Evolutionary conservation across 2,329 filamentous ascomycete species (phyloP), one percentile per base, ranked within the genome.

Genomic region (Neonectria neomacrospora): DNA sequence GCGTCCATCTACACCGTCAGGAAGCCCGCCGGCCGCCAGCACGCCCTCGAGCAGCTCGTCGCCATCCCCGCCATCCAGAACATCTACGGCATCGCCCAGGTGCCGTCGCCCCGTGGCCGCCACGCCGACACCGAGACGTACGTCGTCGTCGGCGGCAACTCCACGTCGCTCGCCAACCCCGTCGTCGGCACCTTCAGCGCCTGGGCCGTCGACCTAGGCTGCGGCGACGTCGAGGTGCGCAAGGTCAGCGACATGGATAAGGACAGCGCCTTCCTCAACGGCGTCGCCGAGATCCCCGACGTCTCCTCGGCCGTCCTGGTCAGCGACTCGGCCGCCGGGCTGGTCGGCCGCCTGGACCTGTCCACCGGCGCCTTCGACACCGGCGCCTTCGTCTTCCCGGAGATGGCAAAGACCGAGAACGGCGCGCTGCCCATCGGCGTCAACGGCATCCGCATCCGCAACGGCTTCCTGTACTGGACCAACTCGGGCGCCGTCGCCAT

Each of bases 101-200:
- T 71, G 14, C 50, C 56, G 6, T 4, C 37, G n/a, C 30, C 11
- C 5, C 37, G 11, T 11, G 32, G 32, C 1, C 30, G n/a, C 10
- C 30, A 16, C 28, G 10, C 28, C 10, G 48, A 28, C 3, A 5
- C 22, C 23, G 68, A 71, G 51, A 66, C 30, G 10, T 68, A 55
- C 23, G 34, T 71, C 47, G 23, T 69, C 2, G 65, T 69, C 23
- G 67, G 68, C n/a, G 54, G 68, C 14, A 67, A 71, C 47, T 60
- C 67, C 4, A 58, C 68, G 14, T 51, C 22, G 3, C 14, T 61
- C 5, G 58, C 57, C 12, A 32, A 23, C 9, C 57, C 62, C 11
- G 14, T 67, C 16, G 28, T 34, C 8, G 68, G 68, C 18, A 47
- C 53, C 12, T 69, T 66, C 22, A 52, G 63, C 34, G 63, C 63